Percentiles rank a stretch among this genome's conserved stretches.
Conservation (phyloP, 106 monocot genomes). For the Dioscorea zingiberensis region DNA sequence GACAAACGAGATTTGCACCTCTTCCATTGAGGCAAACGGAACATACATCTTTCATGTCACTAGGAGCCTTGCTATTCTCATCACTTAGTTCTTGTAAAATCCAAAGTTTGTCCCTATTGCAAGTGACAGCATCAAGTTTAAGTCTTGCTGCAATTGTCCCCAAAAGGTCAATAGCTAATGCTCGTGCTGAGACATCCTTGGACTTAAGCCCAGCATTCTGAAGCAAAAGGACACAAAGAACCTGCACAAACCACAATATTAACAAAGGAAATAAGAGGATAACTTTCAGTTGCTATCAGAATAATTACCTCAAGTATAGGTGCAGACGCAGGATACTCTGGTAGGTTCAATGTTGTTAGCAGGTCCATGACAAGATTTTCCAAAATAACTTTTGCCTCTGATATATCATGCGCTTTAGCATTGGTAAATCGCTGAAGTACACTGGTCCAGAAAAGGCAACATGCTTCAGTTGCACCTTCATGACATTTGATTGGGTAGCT, state of each 20-base stretch:
- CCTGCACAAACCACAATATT: slow-evolving; percentile 36
- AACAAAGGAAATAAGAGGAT: neutral
- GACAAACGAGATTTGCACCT: slow-evolving; percentile 54
- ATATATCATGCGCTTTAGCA: slow-evolving; percentile 75
- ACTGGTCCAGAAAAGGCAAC: slow-evolving; percentile 82
- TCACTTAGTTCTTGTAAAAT: slow-evolving; percentile 51
- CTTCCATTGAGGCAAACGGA: slow-evolving; percentile 60
- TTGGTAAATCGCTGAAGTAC: slow-evolving; percentile 81
- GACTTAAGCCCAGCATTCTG: slow-evolving; percentile 94
- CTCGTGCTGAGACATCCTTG: slow-evolving; percentile 80
- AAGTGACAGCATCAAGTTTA: slow-evolving; percentile 73
- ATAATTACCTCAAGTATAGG: slow-evolving; percentile 91
- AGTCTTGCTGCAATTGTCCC: slow-evolving; percentile 82
- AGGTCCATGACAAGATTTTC: slow-evolving; percentile 91
- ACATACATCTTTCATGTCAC: slow-evolving; percentile 42
- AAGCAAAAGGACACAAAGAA: slow-evolving; percentile 88
- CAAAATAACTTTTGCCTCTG: slow-evolving; percentile 74
- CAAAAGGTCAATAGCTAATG: slow-evolving; percentile 87
- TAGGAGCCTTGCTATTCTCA: slow-evolving; percentile 17
- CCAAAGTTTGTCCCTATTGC: slow-evolving; percentile 64
- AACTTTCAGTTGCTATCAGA: neutral
- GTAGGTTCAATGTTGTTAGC: slow-evolving; percentile 84
- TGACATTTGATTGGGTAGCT: slow-evolving; percentile 54
- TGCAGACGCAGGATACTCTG: slow-evolving; percentile 95
- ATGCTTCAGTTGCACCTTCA: slow-evolving; percentile 65